Evolutionary conservation across 352 stramenopile genomes (phyloP), one percentile per base, ranked within the genome.

Genomic region (Globisporangium orthogonon): DNA sequence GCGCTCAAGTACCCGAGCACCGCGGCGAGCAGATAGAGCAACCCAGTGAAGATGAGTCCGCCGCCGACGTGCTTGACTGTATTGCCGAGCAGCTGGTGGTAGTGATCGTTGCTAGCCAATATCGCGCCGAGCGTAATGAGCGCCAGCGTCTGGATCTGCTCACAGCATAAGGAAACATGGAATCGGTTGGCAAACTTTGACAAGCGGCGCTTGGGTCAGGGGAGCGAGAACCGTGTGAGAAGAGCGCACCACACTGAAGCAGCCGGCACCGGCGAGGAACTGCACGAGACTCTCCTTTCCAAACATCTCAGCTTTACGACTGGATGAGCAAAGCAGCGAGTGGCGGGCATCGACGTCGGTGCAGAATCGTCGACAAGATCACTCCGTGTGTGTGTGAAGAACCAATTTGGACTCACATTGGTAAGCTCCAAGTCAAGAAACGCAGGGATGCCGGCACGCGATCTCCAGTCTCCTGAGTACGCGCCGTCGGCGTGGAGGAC

Each of bases 211-310:
- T 28, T 9, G 52, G 15, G 43, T 9, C 45, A 30, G 29, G 35
- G 30, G 30, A 39, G 35, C 18, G 13, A 23, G 23, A 37, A 37
- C 9, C 33, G 33, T 10, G 65, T 67, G 39, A 50, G 31, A 18
- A 30, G 33, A 23, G 15, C 49, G 31, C 49, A 89, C 60, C 55
- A 87, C 54, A 39, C 75, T 79, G 62, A 79, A 89, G 66, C 73
- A 89, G 1, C 74, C 74, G 4, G 73, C 76, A 23, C 73, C 75
- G 6, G 69, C 64, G 55, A 89, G 60, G 54, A 78, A 83, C 59
- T 86, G 76, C 40, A 87, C 64, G 53, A 89, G 68, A 44, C 66
- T 84, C 63, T 84, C 77, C 54, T 89, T 87, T 44, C 74, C 57
- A 49, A 89, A 89, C 71, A 80, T 67, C 29, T 13, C 17, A 0